A percentile compares a stretch with the other conserved stretches of the same genome.
phyloP scores from a whole-genome alignment of 208 protist species.

The Angomonas ambiguus region DNA sequence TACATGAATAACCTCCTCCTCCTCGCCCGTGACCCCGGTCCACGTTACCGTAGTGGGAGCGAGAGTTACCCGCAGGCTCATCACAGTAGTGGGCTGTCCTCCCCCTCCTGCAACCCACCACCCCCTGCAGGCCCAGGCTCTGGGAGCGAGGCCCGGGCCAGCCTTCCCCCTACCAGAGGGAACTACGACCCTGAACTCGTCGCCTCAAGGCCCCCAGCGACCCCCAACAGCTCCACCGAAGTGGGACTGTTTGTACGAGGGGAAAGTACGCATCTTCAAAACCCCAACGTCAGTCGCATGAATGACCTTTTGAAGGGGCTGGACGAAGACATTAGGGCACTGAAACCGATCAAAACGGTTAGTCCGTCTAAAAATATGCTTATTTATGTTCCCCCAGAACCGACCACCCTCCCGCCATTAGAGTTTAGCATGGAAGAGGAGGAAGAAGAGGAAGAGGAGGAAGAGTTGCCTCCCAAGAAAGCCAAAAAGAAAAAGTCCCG shows the following conservation, averaged over 20 bases:
- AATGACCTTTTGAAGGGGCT: constrained; percentile 71
- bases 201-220: background rate
- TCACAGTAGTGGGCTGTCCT: background rate
- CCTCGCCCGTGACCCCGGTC: constrained; percentile 66
- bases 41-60: constrained; percentile 9
- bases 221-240: constrained; percentile 2
- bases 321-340: constrained; percentile 72
- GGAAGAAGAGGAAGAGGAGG: constrained; percentile 19
- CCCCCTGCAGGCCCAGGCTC: background rate
- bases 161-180: background rate
- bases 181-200: background rate
- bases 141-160: background rate
- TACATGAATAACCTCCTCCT: constrained; percentile 85
- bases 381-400: constrained; percentile 46
- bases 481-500: background rate
- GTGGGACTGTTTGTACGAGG: constrained; percentile 1
- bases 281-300: constrained; percentile 38
- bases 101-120: background rate
- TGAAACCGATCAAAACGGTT: constrained; percentile 74
- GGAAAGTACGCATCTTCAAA: constrained; percentile 12
- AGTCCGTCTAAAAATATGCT: constrained; percentile 68
- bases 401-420: background rate
- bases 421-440: constrained; percentile 16
- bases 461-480: background rate
- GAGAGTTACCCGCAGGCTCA: background rate